Percentiles rank a stretch among this genome's conserved stretches.
These are phyloP conservation scores for Lichtheimia ramosa DNA, from an alignment of 371 early-diverging fungal species.

Conservation along the genomic window DNA sequence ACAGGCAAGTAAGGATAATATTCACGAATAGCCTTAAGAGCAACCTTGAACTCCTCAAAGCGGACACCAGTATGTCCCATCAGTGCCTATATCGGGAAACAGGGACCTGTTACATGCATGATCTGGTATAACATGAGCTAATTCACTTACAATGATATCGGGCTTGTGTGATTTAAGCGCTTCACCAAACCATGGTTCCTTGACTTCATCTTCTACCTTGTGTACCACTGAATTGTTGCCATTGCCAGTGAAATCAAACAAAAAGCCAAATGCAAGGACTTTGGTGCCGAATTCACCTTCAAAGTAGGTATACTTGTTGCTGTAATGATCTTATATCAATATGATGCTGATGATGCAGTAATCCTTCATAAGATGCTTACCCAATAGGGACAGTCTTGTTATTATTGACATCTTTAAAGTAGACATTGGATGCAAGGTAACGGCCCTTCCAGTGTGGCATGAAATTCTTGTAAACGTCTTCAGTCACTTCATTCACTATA, in stretches of 20 bases:
- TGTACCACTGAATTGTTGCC: constrained; percentile 41
- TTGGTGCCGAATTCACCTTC: constrained; percentile 54
- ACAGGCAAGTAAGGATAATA: constrained; percentile 54
- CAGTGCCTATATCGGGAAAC: constrained; percentile 17
- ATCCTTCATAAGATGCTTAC: constrained; percentile 14
- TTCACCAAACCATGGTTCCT: constrained; percentile 56
- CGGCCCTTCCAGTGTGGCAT: constrained; percentile 55
- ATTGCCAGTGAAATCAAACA: constrained; percentile 51
- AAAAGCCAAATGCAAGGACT: constrained; percentile 59
- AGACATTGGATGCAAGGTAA: constrained; percentile 58
- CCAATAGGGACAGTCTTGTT: constrained; percentile 55
- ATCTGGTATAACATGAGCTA: not conserved
- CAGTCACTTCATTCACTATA: constrained; percentile 32
- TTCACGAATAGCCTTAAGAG: constrained; percentile 52
- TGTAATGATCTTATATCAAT: not conserved
- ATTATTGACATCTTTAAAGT: constrained; percentile 39
- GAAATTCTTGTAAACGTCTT: constrained; percentile 33
- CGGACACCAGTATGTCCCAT: constrained; percentile 57
- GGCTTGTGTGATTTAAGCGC: constrained; percentile 46
- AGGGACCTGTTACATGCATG: not conserved
- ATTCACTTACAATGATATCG: constrained; percentile 45
- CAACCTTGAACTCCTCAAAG: constrained; percentile 44
- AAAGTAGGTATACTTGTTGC: constrained; percentile 52
- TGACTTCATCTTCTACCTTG: constrained; percentile 48
- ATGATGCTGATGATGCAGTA: not conserved